phyloP scores from a whole-genome alignment of 306 rosid genomes.

The Prunus dulcis region DNA sequence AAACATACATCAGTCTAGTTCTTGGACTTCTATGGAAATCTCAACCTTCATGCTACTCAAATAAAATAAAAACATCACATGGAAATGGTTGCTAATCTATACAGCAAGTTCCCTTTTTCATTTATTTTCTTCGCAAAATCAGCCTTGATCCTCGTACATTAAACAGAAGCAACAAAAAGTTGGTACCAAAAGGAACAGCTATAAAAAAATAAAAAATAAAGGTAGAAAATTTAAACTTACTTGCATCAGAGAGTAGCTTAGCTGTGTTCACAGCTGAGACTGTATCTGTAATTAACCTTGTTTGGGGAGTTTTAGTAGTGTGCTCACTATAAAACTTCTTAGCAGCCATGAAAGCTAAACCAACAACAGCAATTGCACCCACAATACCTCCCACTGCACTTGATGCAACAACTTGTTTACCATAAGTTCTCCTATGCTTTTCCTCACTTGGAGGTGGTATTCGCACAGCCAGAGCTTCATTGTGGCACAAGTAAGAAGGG shows the following conservation, averaged over 20 bases:
- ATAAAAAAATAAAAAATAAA: background rate
- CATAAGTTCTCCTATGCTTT: slow-evolving; percentile 28
- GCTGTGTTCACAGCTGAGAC: slow-evolving; percentile 62
- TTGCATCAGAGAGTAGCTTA: slow-evolving; percentile 85
- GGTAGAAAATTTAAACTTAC: slow-evolving; percentile 50
- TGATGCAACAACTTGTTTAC: slow-evolving; percentile 45
- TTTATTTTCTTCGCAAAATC: background rate
- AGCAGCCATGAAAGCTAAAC: slow-evolving; percentile 48
- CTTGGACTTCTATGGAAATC: background rate
- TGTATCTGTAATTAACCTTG: slow-evolving; percentile 54
- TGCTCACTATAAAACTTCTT: slow-evolving; percentile 33
- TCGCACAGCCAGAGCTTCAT: slow-evolving; percentile 82
- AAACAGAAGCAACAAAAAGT: background rate
- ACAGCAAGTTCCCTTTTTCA: too few relatives aligned
- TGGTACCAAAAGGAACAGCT: background rate
- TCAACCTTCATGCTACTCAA: background rate
- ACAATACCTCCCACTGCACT: slow-evolving; percentile 49
- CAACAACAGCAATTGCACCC: slow-evolving; percentile 51
- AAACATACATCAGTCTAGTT: too few relatives aligned
- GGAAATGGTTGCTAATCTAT: too few relatives aligned
- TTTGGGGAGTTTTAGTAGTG: slow-evolving; percentile 27
- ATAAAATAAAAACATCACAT: too few relatives aligned
- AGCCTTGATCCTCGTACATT: background rate
- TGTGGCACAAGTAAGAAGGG: slow-evolving; percentile 54
- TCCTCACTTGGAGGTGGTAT: slow-evolving; percentile 34